Evolutionary conservation across 768 basidiomycete species (phyloP), one percentile per base, ranked within the genome.

Genomic region (Phanerochaete carnosa): DNA sequence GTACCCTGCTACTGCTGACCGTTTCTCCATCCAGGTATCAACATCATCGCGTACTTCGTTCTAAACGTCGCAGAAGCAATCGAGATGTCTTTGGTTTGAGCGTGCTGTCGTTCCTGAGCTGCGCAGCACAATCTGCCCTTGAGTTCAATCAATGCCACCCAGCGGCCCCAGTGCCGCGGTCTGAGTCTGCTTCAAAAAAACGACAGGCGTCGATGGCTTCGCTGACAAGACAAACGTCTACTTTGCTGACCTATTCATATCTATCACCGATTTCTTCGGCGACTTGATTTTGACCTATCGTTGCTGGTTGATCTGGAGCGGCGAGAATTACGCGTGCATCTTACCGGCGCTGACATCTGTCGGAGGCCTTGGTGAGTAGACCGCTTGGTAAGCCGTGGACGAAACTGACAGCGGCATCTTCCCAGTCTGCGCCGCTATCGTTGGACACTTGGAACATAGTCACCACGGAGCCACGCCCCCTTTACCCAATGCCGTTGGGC

Each of bases 291-390:
- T 79, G 33, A 62, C 76, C 29, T 79, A 78, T 58, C 79, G 80
- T 33, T 78, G 76, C 66, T 80, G 75, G 72, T 64, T 76, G 62
- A 49, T 80, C 49, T 80, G 78, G 76, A 70, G 64, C 1, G 66
- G 62, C 52, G 74, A 71, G 37, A 71, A 72, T 57, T 71, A 67
- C 58, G 46, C 79, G 33, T 49, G 73, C 30, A 39, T 75, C 25
- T 49, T 78, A 1, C 79, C 78, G 2, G 46, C 72, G 56, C 65
- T 79, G 13, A 62, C 72, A 8, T 67, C 78, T 0, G 11, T 77
- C 11, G 67, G 60, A 7, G 71, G 72, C 39, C 69, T 79, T 45
- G 64, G 79, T 78, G 65, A 26, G 76, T 43, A 19, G 11, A 19
- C 39, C 52, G 2, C 16, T 3, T 28, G 33, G 30, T 26, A 16